Evolutionary conservation across 2,329 filamentous ascomycete genomes (phyloP).

Genomic region (Paecilomyces formosus): DNA sequence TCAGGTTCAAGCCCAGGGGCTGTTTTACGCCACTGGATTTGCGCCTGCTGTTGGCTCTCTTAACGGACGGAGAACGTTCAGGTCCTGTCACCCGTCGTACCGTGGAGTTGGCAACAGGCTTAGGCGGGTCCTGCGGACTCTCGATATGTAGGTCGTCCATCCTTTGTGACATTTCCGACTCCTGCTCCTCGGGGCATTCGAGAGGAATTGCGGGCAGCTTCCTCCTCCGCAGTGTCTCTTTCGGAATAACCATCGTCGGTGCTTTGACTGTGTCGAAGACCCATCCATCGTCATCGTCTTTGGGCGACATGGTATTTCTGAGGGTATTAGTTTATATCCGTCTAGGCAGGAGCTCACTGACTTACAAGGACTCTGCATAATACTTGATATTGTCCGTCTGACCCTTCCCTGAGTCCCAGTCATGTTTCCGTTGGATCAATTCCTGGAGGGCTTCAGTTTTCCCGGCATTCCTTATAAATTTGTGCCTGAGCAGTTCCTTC

Average conservation of each 20-base stretch:
- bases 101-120: constrained; percentile 55
- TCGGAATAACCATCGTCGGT: constrained; percentile 52
- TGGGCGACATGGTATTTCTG: constrained; percentile 55
- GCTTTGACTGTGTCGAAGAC: constrained; percentile 89
- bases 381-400: constrained; percentile 67
- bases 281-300: constrained; percentile 76
- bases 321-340: constrained; percentile 9
- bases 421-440: constrained; percentile 70
- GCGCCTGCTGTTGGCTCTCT: constrained; percentile 32
- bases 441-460: constrained; percentile 85
- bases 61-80: constrained; percentile 34
- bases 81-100: constrained; percentile 41
- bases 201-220: constrained; percentile 34
- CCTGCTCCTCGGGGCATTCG: constrained; percentile 27
- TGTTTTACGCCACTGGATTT: constrained; percentile 54
- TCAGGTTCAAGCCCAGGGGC: constrained; percentile 81
- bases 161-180: constrained; percentile 23
- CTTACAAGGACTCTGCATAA: constrained; percentile 83
- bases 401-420: constrained; percentile 68
- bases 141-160: constrained; percentile 32
- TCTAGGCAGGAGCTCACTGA: not conserved
- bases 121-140: constrained; percentile 37
- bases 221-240: constrained; percentile 39
- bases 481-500: constrained; percentile 78
- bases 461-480: constrained; percentile 79